These are phyloP conservation scores for Lagenidium sp. DNA, from an alignment of 352 stramenopile genomes.

Conservation along the genomic window DNA sequence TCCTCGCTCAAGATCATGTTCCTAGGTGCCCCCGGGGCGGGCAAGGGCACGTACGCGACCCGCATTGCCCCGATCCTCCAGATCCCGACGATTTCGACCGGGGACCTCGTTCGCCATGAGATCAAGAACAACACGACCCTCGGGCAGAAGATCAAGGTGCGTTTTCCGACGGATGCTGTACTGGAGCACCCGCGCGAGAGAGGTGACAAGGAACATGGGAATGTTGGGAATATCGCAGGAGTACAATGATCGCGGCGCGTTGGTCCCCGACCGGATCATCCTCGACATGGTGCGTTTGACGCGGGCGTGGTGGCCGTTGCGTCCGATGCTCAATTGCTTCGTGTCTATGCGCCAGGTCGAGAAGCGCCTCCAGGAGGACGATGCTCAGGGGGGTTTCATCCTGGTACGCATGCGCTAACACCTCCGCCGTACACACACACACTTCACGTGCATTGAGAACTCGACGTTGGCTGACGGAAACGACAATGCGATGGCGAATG, in stretches of 20 bases:
- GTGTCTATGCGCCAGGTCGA: slow-evolving; percentile 31
- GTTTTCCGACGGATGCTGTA: neutral
- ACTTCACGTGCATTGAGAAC: too few relatives aligned
- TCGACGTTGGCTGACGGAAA: too few relatives aligned
- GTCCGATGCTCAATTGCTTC: neutral
- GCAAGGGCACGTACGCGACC: slow-evolving; percentile 87
- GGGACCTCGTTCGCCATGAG: slow-evolving; percentile 83
- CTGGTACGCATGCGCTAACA: slow-evolving; percentile 30
- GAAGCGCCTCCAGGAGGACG: slow-evolving; percentile 52
- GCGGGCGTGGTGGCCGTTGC: neutral
- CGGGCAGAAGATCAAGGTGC: slow-evolving; percentile 66
- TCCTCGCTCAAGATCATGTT: slow-evolving; percentile 83
- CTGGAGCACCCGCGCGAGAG: neutral
- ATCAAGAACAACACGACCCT: slow-evolving; percentile 75
- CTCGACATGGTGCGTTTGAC: slow-evolving; percentile 57
- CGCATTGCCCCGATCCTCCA: slow-evolving; percentile 79
- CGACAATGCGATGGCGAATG: neutral
- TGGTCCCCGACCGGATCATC: slow-evolving; percentile 87
- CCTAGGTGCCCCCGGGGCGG: slow-evolving; percentile 79
- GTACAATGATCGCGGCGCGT: slow-evolving; percentile 74
- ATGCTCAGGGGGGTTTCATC: slow-evolving; percentile 78
- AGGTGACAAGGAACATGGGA: neutral
- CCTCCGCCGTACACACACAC: too few relatives aligned
- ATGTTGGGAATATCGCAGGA: slow-evolving; percentile 19
- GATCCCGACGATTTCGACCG: slow-evolving; percentile 86